Conservation (phyloP, 2,329 filamentous ascomycete species). For the Arachnopeziza araneosa region DNA sequence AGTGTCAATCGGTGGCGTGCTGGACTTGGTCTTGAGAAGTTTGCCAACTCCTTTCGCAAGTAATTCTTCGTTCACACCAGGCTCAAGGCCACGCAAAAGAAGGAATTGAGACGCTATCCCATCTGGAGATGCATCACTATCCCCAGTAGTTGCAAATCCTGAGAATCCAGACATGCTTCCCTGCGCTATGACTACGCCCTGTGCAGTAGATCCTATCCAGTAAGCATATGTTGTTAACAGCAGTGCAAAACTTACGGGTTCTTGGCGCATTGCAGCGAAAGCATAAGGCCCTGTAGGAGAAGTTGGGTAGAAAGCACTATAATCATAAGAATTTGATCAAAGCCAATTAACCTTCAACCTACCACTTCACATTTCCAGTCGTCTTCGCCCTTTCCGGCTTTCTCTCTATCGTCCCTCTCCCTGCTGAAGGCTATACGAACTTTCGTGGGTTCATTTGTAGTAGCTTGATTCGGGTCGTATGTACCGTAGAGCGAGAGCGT, state of each 20-base stretch:
- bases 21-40: conserved; percentile 55
- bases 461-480: conserved; percentile 34
- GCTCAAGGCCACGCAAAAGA: conserved; percentile 65
- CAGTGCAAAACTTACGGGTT: conserved; percentile 38
- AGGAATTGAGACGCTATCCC: conserved; percentile 61
- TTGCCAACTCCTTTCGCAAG: conserved; percentile 69
- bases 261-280: conserved; percentile 52
- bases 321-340: conserved; percentile 10
- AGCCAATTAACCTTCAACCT: conserved; percentile 10
- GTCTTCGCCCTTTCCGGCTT: conserved; percentile 40
- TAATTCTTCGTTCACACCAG: conserved; percentile 65
- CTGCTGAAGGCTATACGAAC: conserved; percentile 45
- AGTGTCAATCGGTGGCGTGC: conserved; percentile 32
- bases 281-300: conserved; percentile 48
- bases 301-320: conserved; percentile 53
- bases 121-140: conserved; percentile 48
- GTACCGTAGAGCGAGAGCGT: conserved; percentile 43
- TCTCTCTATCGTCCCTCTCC: conserved; percentile 44
- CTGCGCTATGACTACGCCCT: conserved; percentile 31
- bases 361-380: conserved; percentile 54
- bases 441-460: conserved; percentile 35
- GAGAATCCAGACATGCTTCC: conserved; percentile 34
- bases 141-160: conserved; percentile 44
- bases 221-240: conserved; percentile 25
- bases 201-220: conserved; percentile 27